A percentile compares a stretch with the other conserved stretches of the same genome.
Evolutionary conservation across 495 filamentous ascomycete species (phyloP).

Genomic region (Staphylotrichum longicolle): DNA sequence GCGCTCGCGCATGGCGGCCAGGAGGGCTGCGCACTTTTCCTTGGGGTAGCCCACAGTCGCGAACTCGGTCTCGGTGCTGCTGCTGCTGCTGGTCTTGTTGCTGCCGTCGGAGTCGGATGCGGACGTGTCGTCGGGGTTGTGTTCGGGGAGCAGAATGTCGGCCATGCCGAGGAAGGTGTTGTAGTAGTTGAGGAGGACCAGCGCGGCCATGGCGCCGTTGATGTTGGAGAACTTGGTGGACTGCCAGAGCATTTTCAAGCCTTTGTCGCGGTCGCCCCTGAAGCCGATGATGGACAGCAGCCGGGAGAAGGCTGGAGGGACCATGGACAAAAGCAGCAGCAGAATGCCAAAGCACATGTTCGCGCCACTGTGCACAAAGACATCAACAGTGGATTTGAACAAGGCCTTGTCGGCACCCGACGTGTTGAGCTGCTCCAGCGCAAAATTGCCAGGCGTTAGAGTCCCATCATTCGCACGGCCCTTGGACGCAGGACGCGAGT

Average conservation of each 20-base stretch:
- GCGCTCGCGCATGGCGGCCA: conserved; percentile 68
- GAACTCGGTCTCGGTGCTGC: conserved; percentile 29
- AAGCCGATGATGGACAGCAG: conserved; percentile 89
- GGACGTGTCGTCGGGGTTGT: conserved; percentile 48
- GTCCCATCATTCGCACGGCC: conserved; percentile 5
- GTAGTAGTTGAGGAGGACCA: conserved; percentile 81
- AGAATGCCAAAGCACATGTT: conserved; percentile 89
- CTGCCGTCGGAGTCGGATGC: conserved; percentile 13
- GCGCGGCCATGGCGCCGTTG: conserved; percentile 83
- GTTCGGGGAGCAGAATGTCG: conserved; percentile 74
- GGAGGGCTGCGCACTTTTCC: conserved; percentile 63
- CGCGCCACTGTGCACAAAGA: conserved; percentile 83
- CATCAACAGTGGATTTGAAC: conserved; percentile 69
- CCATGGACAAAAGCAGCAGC: conserved; percentile 79
- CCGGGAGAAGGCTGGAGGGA: conserved; percentile 83
- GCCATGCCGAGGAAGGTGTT: conserved; percentile 81
- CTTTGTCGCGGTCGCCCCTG: conserved; percentile 81
- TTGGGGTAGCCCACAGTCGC: conserved; percentile 67
- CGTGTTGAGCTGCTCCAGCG: conserved; percentile 24
- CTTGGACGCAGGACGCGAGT: not conserved
- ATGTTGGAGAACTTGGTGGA: conserved; percentile 83
- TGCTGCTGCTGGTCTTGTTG: not conserved
- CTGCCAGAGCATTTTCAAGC: conserved; percentile 86
- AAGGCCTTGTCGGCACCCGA: conserved; percentile 43
- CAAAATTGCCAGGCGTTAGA: not conserved